Evolutionary conservation across 2,329 filamentous ascomycete species (phyloP).

Genomic region (Ceratocystis albifundus): DNA sequence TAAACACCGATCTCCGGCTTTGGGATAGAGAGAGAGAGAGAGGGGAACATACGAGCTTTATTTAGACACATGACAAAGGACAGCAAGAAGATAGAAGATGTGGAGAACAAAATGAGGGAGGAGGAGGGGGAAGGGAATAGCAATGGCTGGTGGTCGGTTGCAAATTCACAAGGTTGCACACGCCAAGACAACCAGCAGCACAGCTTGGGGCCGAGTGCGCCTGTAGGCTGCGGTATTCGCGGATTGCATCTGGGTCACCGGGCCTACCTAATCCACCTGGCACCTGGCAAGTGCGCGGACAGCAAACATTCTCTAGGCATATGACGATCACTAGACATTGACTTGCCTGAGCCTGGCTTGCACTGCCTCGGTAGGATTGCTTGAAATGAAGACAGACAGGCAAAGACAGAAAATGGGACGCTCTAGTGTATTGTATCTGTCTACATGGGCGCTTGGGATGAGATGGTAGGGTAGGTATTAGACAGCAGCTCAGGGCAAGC

Average conservation of each 20-base stretch:
- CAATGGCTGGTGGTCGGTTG: not conserved
- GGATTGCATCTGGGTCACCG: not conserved
- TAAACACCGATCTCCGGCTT: not conserved
- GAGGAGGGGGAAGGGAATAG: no score
- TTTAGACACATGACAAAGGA: conserved; percentile 1
- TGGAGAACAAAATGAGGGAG: no score
- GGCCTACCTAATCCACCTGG: not conserved
- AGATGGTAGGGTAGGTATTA: no score
- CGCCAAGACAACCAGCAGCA: not conserved
- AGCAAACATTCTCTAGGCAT: not conserved
- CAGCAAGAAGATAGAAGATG: not conserved
- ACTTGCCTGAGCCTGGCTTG: not conserved
- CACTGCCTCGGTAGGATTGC: not conserved
- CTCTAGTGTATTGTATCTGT: no score
- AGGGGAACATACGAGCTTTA: not conserved
- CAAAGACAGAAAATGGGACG: no score
- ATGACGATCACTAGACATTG: not conserved
- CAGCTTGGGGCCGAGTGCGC: not conserved
- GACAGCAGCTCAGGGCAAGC: no score
- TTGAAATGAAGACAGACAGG: no score
- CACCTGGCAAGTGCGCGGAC: not conserved
- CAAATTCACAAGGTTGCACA: not conserved
- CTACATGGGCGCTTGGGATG: no score
- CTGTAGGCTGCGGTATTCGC: not conserved
- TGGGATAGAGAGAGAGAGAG: no score